Evolutionary conservation across 2,329 filamentous ascomycete species (phyloP).

Genomic region (Microsporum canis): DNA sequence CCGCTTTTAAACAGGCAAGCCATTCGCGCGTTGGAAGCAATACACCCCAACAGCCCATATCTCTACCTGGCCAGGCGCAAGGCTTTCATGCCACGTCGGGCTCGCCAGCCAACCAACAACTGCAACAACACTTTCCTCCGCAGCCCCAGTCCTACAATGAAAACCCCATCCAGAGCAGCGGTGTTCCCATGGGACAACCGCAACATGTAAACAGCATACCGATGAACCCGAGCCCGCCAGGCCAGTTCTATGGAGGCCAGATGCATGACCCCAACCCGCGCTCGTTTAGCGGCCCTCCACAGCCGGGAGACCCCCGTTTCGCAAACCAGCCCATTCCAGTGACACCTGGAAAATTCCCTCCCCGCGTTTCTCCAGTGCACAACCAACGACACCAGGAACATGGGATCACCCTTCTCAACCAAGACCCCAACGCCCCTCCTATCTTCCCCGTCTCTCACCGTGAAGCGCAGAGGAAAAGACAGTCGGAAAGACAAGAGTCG

Average conservation of each 20-base stretch:
- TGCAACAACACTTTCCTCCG: background rate
- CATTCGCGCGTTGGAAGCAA: constrained; percentile 1
- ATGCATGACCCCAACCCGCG: background rate
- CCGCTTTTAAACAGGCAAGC: background rate
- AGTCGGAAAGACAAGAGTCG: background rate
- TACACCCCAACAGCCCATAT: constrained; percentile 1
- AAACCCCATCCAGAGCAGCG: background rate
- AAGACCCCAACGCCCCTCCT: constrained; percentile 11
- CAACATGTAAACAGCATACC: background rate
- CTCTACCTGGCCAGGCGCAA: background rate
- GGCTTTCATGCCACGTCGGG: constrained; percentile 1
- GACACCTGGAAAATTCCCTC: constrained; percentile 6
- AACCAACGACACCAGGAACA: constrained; percentile 6
- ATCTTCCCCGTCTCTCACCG: constrained; percentile 13
- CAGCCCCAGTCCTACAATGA: background rate
- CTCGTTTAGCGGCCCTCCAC: background rate
- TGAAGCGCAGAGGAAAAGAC: constrained; percentile 10
- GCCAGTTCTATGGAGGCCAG: constrained; percentile 6
- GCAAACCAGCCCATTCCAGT: background rate
- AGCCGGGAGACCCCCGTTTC: background rate
- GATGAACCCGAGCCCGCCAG: constrained; percentile 8
- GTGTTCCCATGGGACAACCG: constrained; percentile 1
- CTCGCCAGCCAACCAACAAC: background rate
- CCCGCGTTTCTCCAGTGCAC: background rate
- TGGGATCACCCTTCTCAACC: constrained; percentile 12